Percentiles rank a stretch among this genome's conserved stretches.
Conservation (phyloP, 768 basidiomycete species). For the Rhodocollybia butyracea region DNA sequence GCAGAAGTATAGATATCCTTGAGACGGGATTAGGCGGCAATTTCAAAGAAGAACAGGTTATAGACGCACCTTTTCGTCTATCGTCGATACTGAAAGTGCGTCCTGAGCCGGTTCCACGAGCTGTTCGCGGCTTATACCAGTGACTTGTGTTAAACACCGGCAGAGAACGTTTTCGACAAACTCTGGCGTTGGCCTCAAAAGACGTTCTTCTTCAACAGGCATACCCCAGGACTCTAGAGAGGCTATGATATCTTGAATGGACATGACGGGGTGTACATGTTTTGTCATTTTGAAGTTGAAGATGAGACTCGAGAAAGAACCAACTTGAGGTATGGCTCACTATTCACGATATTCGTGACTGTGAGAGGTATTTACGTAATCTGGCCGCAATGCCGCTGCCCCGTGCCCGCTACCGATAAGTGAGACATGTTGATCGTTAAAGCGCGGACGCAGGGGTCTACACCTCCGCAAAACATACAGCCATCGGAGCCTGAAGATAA, state of each 20-base stretch:
- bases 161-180: conserved; percentile 70
- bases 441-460: too few relatives aligned
- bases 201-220: conserved; percentile 62
- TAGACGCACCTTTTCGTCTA: conserved; percentile 55
- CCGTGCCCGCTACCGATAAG: too few relatives aligned
- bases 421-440: too few relatives aligned
- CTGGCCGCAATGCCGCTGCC: too few relatives aligned
- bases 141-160: conserved; percentile 71
- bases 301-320: neutral
- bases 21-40: conserved; percentile 3
- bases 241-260: conserved; percentile 57
- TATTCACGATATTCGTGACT: too few relatives aligned
- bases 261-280: conserved; percentile 60
- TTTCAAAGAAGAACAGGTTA: neutral
- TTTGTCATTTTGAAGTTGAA: conserved; percentile 37
- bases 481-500: too few relatives aligned
- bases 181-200: conserved; percentile 62
- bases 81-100: conserved; percentile 47
- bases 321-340: neutral
- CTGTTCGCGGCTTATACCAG: conserved; percentile 53
- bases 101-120: conserved; percentile 59
- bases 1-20: conserved; percentile 68
- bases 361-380: too few relatives aligned
- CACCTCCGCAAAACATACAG: too few relatives aligned
- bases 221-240: conserved; percentile 70